Conservation (phyloP, 345 rosid species). For the Stellera chamaejasme region DNA sequence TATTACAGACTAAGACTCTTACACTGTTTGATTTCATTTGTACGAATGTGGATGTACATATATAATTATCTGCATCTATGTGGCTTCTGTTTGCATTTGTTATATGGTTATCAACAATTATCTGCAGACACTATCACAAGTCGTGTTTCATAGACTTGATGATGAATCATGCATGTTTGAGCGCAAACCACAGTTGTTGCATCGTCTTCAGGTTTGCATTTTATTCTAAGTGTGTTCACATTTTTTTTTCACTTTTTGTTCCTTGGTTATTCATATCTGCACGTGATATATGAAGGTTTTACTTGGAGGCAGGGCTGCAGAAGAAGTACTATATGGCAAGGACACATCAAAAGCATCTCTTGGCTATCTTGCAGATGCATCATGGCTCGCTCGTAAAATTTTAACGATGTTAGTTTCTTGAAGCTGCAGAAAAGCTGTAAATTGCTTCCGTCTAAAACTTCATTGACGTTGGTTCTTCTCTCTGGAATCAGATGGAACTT, state of each 20-base stretch:
- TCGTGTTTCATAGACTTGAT: conserved; percentile 78
- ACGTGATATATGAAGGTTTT: conserved; percentile 38
- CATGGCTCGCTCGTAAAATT: conserved; percentile 97
- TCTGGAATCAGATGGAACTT: conserved; percentile 74
- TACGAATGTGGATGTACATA: neutral
- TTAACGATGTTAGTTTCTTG: conserved; percentile 48
- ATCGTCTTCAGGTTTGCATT: conserved; percentile 75
- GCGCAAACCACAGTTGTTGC: conserved; percentile 80
- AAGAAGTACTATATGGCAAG: conserved; percentile 79
- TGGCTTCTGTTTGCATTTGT: neutral
- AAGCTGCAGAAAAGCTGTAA: conserved; percentile 1
- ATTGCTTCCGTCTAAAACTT: conserved; percentile 2
- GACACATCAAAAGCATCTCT: conserved; percentile 88
- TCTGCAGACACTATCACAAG: conserved; percentile 68
- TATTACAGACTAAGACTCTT: too few relatives aligned
- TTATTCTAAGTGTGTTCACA: conserved; percentile 9
- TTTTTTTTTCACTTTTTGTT: conserved; percentile 3
- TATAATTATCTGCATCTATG: neutral
- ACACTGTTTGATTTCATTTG: neutral
- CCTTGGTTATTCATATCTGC: neutral
- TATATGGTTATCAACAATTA: conserved; percentile 3
- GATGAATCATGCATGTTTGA: conserved; percentile 89
- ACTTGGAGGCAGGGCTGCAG: conserved; percentile 95
- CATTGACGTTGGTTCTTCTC: conserved; percentile 5
- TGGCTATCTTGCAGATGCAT: conserved; percentile 79